Evolutionary conservation across 768 basidiomycete genomes (phyloP), one percentile per base, ranked within the genome.

Genomic region (Psilocybe azurescens): DNA sequence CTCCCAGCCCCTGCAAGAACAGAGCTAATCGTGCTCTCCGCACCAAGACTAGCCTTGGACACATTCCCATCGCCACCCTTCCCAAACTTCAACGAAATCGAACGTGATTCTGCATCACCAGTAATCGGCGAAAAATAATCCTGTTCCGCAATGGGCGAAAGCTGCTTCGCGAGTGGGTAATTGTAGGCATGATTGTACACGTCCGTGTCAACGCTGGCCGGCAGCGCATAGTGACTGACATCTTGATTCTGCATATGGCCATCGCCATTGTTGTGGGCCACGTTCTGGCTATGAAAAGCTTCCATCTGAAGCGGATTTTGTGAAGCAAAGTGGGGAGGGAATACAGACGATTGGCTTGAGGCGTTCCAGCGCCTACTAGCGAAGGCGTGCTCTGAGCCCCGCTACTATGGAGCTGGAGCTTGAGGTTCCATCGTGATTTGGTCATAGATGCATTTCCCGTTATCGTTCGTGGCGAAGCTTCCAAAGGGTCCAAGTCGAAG

Each of bases 141-240:
- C 65, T 83, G 83, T 73, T 90, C 89, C 8, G 79, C 80, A 44
- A 90, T 89, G 0, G 89, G 88, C 1, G 89, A 89, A 39, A 90
- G 80, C 49, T 82, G 88, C 69, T 79, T 80, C 28, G 74, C 77
- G 81, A 59, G 61, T 2, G 79, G 78, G 53, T 79, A 79, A 59
- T 71, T 71, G 52, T 78, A 77, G 3, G 77, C 76, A 50, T 72
- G 63, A 5, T 69, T 74, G 65, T 75, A 79, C 1, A 78, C 73
- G 56, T 79, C 77, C 5, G 74, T 73, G 46, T 68, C 63, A n/a
- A 64, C 63, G 10, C 53, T 57, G 38, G 51, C 52, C 18, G 54
- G 49, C 11, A 54, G 38, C 11, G 65, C 53, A 36, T 50, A 32
- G 7, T 36, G 18, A 14, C 16, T 33, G 16, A 38, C 32, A 7